Evolutionary conservation across 23 red algal genomes (phyloP).

Genomic region (Cyanidium caldarium): DNA sequence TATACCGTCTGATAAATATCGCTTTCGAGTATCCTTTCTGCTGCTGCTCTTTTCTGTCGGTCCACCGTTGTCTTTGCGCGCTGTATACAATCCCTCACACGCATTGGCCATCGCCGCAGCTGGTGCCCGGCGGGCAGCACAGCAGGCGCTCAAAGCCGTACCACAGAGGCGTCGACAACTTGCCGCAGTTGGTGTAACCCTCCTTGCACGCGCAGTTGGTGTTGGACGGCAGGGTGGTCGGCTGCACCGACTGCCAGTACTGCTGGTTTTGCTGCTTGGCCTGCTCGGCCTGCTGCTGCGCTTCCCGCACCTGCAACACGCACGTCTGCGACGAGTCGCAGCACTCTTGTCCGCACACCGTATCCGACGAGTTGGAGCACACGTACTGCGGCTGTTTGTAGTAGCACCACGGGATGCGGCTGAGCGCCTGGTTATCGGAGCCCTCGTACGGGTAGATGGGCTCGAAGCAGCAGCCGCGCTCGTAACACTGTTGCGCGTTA

Average conservation of each 20-base stretch:
- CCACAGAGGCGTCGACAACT: conserved; percentile 4
- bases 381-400: not conserved
- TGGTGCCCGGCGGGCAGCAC: not conserved
- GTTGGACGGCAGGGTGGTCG: conserved; percentile 4
- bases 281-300: not conserved
- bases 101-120: too few species aligned
- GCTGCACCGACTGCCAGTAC: not conserved
- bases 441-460: conserved; percentile 2
- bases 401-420: conserved; percentile 8
- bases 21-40: too few species aligned
- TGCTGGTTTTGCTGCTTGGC: not conserved
- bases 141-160: conserved; percentile 11
- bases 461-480: conserved; percentile 9
- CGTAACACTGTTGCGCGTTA: not conserved
- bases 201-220: not conserved
- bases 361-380: not conserved
- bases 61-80: too few species aligned
- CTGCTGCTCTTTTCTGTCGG: too few species aligned
- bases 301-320: not conserved
- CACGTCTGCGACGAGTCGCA: conserved; percentile 1
- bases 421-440: not conserved
- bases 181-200: conserved; percentile 4
- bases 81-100: too few species aligned
- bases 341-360: conserved; percentile 4
- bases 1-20: too few species aligned